A percentile compares a stretch with the other conserved stretches of the same genome.
phyloP scores from a whole-genome alignment of 495 filamentous ascomycete species.

The Xylaria longipes region DNA sequence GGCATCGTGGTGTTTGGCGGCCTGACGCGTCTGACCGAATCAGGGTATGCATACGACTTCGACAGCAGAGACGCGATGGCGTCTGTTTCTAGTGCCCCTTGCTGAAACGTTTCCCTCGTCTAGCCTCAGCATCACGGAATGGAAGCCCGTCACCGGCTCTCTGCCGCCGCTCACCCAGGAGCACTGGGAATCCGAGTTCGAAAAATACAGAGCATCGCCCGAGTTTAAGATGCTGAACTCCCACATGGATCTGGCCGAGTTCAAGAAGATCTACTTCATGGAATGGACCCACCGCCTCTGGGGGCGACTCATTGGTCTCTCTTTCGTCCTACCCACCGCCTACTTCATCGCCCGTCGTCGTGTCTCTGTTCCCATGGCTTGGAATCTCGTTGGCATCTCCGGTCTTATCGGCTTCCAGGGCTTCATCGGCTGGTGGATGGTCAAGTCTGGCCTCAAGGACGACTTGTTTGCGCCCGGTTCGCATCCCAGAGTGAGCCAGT shows the following conservation, averaged over 20 bases:
- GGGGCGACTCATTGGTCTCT: constrained; percentile 90
- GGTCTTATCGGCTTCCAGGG: constrained; percentile 94
- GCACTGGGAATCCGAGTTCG: constrained; percentile 91
- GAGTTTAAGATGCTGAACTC: constrained; percentile 91
- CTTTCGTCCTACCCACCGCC: constrained; percentile 83
- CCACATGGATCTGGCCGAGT: constrained; percentile 88
- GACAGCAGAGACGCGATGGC: not conserved
- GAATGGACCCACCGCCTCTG: constrained; percentile 97
- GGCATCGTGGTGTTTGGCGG: constrained; percentile 96
- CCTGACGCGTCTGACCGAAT: constrained; percentile 91
- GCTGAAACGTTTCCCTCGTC: constrained; percentile 28
- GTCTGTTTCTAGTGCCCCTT: not conserved
- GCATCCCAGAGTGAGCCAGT: constrained; percentile 92
- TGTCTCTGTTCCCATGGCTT: constrained; percentile 79
- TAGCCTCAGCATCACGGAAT: constrained; percentile 98
- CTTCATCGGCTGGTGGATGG: constrained; percentile 99
- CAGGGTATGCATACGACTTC: constrained; percentile 65
- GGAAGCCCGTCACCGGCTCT: constrained; percentile 93
- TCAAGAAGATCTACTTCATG: constrained; percentile 99
- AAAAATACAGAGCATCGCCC: constrained; percentile 86
- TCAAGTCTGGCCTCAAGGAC: constrained; percentile 92
- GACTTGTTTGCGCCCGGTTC: constrained; percentile 90
- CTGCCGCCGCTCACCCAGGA: constrained; percentile 77
- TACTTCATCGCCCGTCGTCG: constrained; percentile 87
- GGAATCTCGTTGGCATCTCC: constrained; percentile 79